Percentiles rank a stretch among this genome's conserved stretches.
Evolutionary conservation across 2,329 filamentous ascomycete species (phyloP).

Genomic region (Aspergillus flavus): DNA sequence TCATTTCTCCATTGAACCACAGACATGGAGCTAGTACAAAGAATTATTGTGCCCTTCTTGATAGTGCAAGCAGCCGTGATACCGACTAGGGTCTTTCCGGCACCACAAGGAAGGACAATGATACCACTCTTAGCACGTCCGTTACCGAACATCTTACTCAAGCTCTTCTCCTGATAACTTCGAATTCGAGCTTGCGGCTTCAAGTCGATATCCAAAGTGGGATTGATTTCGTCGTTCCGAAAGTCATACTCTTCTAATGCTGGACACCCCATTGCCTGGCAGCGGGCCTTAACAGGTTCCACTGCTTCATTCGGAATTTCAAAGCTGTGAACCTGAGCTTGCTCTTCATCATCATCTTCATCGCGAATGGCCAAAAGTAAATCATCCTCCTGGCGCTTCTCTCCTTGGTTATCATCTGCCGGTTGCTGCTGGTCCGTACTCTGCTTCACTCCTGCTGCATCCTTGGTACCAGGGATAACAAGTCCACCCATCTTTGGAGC

Average conservation of each 20-base stretch:
- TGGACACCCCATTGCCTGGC: constrained; percentile 81
- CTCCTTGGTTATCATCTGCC: constrained; percentile 40
- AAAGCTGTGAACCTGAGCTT: constrained; percentile 88
- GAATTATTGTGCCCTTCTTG: constrained; percentile 92
- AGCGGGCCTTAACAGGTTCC: constrained; percentile 85
- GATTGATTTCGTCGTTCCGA: constrained; percentile 83
- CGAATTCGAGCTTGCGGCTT: constrained; percentile 87
- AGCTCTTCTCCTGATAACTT: constrained; percentile 92
- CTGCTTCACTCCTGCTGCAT: constrained; percentile 85
- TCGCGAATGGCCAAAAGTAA: constrained; percentile 70
- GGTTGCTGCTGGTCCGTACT: constrained; percentile 49
- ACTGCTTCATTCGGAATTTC: constrained; percentile 83
- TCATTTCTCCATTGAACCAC: constrained; percentile 96
- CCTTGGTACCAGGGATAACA: constrained; percentile 91
- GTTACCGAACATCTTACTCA: constrained; percentile 99
- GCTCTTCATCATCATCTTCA: constrained; percentile 81
- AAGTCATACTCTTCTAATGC: constrained; percentile 98
- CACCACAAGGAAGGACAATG: constrained; percentile 94
- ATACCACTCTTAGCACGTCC: constrained; percentile 96
- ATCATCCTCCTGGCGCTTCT: constrained; percentile 58
- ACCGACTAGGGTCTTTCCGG: constrained; percentile 96
- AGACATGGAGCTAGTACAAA: constrained; percentile 97
- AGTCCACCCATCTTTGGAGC: constrained; percentile 85
- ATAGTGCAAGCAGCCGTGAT: constrained; percentile 98
- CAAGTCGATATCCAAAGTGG: constrained; percentile 90